phyloP scores from a whole-genome alignment of 176 grass and related monocot genomes.

The Bothriochloa decipiens region DNA sequence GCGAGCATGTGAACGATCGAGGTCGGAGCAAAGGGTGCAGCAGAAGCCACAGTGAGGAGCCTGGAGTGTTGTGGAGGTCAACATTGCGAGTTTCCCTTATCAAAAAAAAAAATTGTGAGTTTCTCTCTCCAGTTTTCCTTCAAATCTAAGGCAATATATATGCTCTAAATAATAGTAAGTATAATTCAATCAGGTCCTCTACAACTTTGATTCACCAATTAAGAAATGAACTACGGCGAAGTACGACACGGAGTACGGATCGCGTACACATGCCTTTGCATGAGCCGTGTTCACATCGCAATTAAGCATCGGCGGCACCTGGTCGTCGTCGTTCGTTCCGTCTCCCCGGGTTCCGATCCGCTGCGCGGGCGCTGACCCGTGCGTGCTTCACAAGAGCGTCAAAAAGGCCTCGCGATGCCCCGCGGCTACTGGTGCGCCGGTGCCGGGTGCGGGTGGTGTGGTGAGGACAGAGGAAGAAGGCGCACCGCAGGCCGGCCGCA shows the following conservation, averaged over 20 bases:
- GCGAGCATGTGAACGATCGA: neutral
- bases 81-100: neutral
- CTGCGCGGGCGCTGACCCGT: neutral
- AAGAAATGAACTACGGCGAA: neutral
- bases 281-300: neutral
- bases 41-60: neutral
- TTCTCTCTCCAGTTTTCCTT: neutral
- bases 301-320: neutral
- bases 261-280: neutral
- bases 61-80: neutral
- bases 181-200: neutral
- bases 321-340: neutral
- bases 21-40: neutral
- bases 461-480: neutral
- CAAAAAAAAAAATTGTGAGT: no score
- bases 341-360: neutral
- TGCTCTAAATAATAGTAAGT: no score
- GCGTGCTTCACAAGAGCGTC: neutral
- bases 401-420: neutral
- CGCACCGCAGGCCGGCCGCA: neutral
- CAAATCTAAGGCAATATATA: neutral
- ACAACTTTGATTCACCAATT: neutral
- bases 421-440: neutral
- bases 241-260: constrained; percentile 18
- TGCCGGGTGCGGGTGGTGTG: neutral